Base-by-base conservation (phyloP, 306 rosid genomes). In the Castanospermum australe region DNA sequence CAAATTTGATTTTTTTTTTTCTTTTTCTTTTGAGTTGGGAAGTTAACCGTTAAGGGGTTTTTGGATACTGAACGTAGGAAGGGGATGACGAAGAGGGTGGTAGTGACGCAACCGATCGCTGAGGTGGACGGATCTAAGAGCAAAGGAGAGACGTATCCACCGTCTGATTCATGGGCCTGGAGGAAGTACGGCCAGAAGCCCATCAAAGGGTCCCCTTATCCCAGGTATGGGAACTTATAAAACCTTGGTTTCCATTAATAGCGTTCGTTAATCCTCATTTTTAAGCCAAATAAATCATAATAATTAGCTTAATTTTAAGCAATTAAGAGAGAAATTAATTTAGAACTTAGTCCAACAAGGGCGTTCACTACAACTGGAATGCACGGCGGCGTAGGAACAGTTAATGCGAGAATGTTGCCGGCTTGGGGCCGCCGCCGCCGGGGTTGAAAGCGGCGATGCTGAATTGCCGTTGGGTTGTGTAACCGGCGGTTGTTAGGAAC, bases 141-240 rank as follows among this genome's bases (percentile, higher is more conserved):
- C 88, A 91, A 79, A 71, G 94, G 88, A 30, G 98, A 94, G 72
- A 45, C 91, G 5, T 86, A 85, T 85, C 97, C 98, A 57, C 98
- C 98, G 88, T 86, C 91, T 0, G 97, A 94, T 92, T 92, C 97
- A 21, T 94, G 98, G 98, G 95, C 96, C 52, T 94, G 98, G 98
- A 89, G 98, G 21, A 94, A 94, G 92, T 94, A 94, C 84, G 98
- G 98, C 83, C 98, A 92, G 67, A 93, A 93, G 88, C 97, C 97
- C 82, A 93, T 93, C 87, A 93, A 93, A 77, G 98, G 98, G 7
- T 94, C 98, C 48, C 98, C 98, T 20, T 94, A 85, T 83, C 98
- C 98, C 51, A 91, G 98, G 98, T 15, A 36, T 3, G 51, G 18
- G 8, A 35, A 28, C 14, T 62, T n/a, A n/a, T 13, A 25, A 66